Evolutionary conservation across 129 eudicot genomes (phyloP).

Genomic region (Erigeron canadensis): DNA sequence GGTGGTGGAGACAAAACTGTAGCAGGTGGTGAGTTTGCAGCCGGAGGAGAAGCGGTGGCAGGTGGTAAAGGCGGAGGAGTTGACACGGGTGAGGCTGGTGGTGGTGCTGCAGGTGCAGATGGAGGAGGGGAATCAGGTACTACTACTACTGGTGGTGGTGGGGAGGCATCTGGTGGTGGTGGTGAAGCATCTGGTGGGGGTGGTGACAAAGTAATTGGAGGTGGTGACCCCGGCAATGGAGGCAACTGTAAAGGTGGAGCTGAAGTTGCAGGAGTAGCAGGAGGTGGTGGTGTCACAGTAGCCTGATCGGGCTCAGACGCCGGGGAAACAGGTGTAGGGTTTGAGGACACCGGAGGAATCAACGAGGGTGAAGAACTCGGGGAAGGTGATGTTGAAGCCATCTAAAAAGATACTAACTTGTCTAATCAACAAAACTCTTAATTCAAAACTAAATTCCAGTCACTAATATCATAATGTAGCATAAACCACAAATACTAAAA

Average conservation of each 20-base stretch:
- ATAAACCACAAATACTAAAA: conserved; percentile 11
- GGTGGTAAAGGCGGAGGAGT: conserved; percentile 44
- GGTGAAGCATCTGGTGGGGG: conserved; percentile 33
- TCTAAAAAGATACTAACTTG: conserved; percentile 25
- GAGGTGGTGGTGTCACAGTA: conserved; percentile 38
- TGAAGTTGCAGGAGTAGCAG: conserved; percentile 31
- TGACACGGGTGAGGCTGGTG: conserved; percentile 39
- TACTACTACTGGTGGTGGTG: conserved; percentile 25
- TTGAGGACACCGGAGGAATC: conserved; percentile 37
- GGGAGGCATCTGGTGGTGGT: conserved; percentile 18
- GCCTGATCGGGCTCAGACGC: conserved; percentile 34
- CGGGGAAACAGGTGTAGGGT: conserved; percentile 35
- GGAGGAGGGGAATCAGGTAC: conserved; percentile 43
- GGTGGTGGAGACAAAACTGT: conserved; percentile 51
- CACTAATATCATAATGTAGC: conserved; percentile 24
- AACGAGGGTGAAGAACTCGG: conserved; percentile 51
- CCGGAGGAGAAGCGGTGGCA: conserved; percentile 44
- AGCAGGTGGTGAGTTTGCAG: conserved; percentile 38
- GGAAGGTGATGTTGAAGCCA: conserved; percentile 66
- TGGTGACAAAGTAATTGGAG: conserved; percentile 36
- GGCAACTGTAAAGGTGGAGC: conserved; percentile 44
- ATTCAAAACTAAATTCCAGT: conserved; percentile 28
- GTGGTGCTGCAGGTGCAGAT: conserved; percentile 51
- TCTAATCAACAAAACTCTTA: conserved; percentile 11
- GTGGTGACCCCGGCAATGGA: conserved; percentile 50